Percentiles rank a stretch among this genome's conserved stretches.
Evolutionary conservation across 345 rosid species (phyloP).

Genomic region (Salix caprea): DNA sequence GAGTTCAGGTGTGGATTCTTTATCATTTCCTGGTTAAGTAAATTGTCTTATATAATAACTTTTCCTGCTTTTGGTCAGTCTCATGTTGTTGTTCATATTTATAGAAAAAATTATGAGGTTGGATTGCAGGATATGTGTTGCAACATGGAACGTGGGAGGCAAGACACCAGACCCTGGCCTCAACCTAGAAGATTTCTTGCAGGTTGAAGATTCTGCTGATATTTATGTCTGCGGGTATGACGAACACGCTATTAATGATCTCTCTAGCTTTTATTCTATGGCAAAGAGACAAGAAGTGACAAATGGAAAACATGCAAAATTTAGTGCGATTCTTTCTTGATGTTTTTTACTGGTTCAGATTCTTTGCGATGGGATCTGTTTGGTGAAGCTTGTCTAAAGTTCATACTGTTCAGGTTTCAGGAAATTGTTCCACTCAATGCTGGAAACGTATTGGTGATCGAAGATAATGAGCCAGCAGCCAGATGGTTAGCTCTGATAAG

Average conservation of each 20-base stretch:
- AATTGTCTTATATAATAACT: neutral
- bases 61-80: neutral
- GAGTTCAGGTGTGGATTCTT: constrained; percentile 48
- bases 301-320: neutral
- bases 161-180: constrained; percentile 63
- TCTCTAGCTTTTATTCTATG: neutral
- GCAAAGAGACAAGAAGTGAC: neutral
- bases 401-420: constrained; percentile 59
- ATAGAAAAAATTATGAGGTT: neutral
- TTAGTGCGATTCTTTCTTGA: neutral
- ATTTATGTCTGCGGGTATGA: constrained; percentile 91
- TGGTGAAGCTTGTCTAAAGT: neutral
- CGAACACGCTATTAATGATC: neutral
- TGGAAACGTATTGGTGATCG: constrained; percentile 84
- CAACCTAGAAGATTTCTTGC: constrained; percentile 82
- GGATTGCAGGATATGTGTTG: constrained; percentile 59
- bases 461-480: constrained; percentile 95
- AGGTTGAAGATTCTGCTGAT: constrained; percentile 77
- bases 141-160: constrained; percentile 98
- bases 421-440: constrained; percentile 94
- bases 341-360: neutral
- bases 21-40: neutral
- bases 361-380: neutral
- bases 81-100: constrained; percentile 10
- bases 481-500: constrained; percentile 84